These are phyloP conservation scores for Boletus rufocinnamomeus DNA, from an alignment of 768 basidiomycete genomes.

Conservation along the genomic window DNA sequence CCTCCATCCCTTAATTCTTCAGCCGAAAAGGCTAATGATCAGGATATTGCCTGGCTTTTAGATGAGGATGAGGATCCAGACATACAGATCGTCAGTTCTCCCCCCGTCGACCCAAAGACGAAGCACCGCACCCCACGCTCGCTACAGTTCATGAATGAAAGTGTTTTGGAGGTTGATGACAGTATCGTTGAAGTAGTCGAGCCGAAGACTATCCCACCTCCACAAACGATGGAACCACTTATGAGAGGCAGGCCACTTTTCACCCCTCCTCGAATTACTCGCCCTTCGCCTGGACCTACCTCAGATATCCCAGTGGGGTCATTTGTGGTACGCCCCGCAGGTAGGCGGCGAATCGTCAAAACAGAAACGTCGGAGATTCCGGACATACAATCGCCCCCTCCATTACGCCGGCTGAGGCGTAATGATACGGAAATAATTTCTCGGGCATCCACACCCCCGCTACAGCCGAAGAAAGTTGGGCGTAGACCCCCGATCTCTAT, in stretches of 20 bases:
- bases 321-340: constrained; percentile 47
- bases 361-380: constrained; percentile 22
- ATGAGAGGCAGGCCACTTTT: constrained; percentile 37
- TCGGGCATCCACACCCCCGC: constrained; percentile 22
- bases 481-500: constrained; percentile 36
- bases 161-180: constrained; percentile 14
- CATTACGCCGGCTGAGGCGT: constrained; percentile 35
- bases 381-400: constrained; percentile 30
- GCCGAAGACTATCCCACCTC: constrained; percentile 21
- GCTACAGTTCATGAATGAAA: constrained; percentile 21
- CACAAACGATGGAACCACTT: constrained; percentile 8
- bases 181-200: constrained; percentile 21
- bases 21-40: constrained; percentile 18
- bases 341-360: constrained; percentile 27
- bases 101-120: constrained; percentile 37
- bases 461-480: constrained; percentile 24
- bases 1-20: background rate
- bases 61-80: constrained; percentile 63
- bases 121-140: constrained; percentile 4
- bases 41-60: constrained; percentile 65
- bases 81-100: constrained; percentile 54
- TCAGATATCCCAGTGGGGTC: constrained; percentile 41
- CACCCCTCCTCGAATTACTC: constrained; percentile 32
- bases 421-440: constrained; percentile 30
- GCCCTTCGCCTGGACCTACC: constrained; percentile 18